Evolutionary conservation across 2,329 filamentous ascomycete species (phyloP).

Genomic region (Calonectria leucothoes): DNA sequence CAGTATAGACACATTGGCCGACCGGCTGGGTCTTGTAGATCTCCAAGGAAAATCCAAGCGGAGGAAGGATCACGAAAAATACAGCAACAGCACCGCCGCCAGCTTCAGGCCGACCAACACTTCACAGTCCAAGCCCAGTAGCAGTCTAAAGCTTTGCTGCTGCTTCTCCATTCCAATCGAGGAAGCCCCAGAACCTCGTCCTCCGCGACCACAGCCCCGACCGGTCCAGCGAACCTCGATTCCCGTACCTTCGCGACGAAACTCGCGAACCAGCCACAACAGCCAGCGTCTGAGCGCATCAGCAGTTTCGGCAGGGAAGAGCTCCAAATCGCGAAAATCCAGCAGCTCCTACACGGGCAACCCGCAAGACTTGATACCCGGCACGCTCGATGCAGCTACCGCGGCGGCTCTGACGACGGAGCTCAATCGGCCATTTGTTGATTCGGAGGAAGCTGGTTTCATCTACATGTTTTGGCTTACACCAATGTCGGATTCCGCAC

Average conservation of each 20-base stretch:
- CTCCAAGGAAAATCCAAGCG: slow-evolving; percentile 60
- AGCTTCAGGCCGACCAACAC: slow-evolving; percentile 9
- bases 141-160: slow-evolving; percentile 58
- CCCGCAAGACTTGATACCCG: slow-evolving; percentile 71
- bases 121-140: slow-evolving; percentile 40
- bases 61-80: slow-evolving; percentile 22
- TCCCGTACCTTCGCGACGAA: slow-evolving; percentile 25
- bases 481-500: slow-evolving; percentile 65
- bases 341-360: slow-evolving; percentile 45
- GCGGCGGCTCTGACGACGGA: slow-evolving; percentile 80
- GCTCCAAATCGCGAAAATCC: slow-evolving; percentile 46
- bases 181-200: slow-evolving; percentile 52
- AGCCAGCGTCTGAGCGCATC: slow-evolving; percentile 33
- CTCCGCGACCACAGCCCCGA: slow-evolving; percentile 58
- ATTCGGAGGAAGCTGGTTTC: slow-evolving; percentile 85
- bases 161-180: slow-evolving; percentile 64
- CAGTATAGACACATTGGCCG: slow-evolving; percentile 89
- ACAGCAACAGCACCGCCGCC: slow-evolving; percentile 41
- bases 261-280: slow-evolving; percentile 30
- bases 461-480: slow-evolving; percentile 99
- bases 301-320: slow-evolving; percentile 44
- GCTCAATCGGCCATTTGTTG: slow-evolving; percentile 73
- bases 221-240: slow-evolving; percentile 55
- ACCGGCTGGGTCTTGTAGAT: slow-evolving; percentile 80
- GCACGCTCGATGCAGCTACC: slow-evolving; percentile 72